Percentiles rank a stretch among this genome's conserved stretches.
phyloP scores from a whole-genome alignment of 129 eudicot species.

The Heracleum sosnowskyi region DNA sequence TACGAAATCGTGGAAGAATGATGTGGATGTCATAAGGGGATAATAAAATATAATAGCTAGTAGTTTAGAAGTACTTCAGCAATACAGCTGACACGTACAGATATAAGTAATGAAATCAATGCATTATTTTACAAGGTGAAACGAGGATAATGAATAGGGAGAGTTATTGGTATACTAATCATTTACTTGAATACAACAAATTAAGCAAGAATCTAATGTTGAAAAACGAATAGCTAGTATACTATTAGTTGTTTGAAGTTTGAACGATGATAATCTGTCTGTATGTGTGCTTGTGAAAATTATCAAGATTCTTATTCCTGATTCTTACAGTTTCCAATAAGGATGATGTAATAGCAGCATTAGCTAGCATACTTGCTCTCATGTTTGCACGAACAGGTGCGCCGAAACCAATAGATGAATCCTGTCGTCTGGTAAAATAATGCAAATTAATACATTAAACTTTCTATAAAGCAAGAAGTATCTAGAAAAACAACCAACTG shows the following conservation, averaged over 20 bases:
- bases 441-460: conserved; percentile 5
- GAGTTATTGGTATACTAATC: background rate
- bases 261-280: no score
- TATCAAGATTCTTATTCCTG: background rate
- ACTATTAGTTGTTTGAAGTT: background rate
- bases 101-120: background rate
- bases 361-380: conserved; percentile 64
- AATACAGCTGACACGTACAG: background rate
- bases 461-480: conserved; percentile 7
- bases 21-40: background rate
- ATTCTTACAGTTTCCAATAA: conserved; percentile 74
- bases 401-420: conserved; percentile 92
- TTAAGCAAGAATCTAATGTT: background rate
- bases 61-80: background rate
- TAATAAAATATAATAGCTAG: background rate
- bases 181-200: background rate
- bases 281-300: no score
- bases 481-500: background rate
- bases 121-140: background rate
- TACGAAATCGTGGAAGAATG: background rate
- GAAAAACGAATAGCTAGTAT: background rate
- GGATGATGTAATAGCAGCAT: conserved; percentile 64
- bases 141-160: background rate
- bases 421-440: conserved; percentile 64
- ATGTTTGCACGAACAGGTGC: conserved; percentile 96